Percentiles rank a stretch among this genome's conserved stretches.
These are phyloP conservation scores for Penicillium ochrochloron DNA, from an alignment of 495 filamentous ascomycete genomes.

Conservation along the genomic window DNA sequence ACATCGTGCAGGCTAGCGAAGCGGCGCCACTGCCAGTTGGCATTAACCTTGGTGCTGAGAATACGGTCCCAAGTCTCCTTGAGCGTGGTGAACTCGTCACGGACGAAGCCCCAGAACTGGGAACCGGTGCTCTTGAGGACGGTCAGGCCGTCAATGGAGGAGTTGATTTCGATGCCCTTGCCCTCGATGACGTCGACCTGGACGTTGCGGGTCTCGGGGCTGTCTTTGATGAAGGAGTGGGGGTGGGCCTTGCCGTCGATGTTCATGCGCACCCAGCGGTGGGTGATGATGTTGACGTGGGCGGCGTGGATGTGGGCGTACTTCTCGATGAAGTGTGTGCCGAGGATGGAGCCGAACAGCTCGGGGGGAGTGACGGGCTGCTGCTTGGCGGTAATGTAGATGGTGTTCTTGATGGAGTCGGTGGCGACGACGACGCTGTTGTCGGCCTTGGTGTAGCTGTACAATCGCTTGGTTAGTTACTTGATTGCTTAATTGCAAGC, in stretches of 20 bases:
- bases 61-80: constrained; percentile 93
- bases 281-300: constrained; percentile 77
- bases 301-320: constrained; percentile 87
- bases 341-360: constrained; percentile 83
- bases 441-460: constrained; percentile 88
- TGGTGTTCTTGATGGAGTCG: constrained; percentile 97
- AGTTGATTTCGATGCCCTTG: constrained; percentile 72
- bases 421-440: constrained; percentile 96
- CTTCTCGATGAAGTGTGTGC: constrained; percentile 82
- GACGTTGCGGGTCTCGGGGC: constrained; percentile 75
- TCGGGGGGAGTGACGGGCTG: constrained; percentile 92
- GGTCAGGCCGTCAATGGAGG: constrained; percentile 72
- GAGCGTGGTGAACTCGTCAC: constrained; percentile 91
- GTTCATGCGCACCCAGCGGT: constrained; percentile 90
- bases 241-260: constrained; percentile 91
- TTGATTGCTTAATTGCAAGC: constrained; percentile 16
- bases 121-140: constrained; percentile 98
- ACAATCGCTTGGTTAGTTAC: not conserved
- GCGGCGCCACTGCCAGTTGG: constrained; percentile 79
- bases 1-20: constrained; percentile 73
- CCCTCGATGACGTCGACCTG: constrained; percentile 55
- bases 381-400: constrained; percentile 93
- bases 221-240: constrained; percentile 93
- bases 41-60: constrained; percentile 88
- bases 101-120: constrained; percentile 91